Evolutionary conservation across 208 protist species (phyloP).

Genomic region (Trypanosoma avium): DNA sequence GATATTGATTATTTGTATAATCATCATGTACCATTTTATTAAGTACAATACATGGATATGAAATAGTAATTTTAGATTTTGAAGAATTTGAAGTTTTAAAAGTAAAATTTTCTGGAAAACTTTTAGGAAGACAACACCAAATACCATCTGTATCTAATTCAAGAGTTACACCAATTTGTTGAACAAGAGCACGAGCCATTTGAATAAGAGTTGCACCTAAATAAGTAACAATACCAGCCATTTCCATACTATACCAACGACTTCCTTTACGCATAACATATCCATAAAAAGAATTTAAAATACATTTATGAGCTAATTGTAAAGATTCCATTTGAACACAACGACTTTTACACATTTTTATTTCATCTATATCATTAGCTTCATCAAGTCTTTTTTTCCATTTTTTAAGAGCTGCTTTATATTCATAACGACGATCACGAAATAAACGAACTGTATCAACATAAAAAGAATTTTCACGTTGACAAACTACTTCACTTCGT

Average conservation of each 20-base stretch:
- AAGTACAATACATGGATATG: conserved; percentile 98
- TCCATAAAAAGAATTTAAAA: conserved; percentile 99
- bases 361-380: conserved; percentile 82
- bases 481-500: conserved; percentile 96
- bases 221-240: conserved; percentile 99
- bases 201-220: conserved; percentile 99
- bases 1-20: conserved; percentile 99
- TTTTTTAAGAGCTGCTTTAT: conserved; percentile 97
- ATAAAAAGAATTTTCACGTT: conserved; percentile 99
- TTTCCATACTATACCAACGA: conserved; percentile 99
- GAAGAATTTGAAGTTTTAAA: conserved; percentile 70
- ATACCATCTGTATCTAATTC: conserved; percentile 99
- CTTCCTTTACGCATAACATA: conserved; percentile 99
- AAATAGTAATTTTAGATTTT: conserved; percentile 78
- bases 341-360: conserved; percentile 88
- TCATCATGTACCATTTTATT: conserved; percentile 97
- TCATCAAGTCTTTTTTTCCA: conserved; percentile 93
- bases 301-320: conserved; percentile 99
- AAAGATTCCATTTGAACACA: conserved; percentile 99
- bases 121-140: conserved; percentile 98
- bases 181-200: conserved; percentile 95
- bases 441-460: conserved; percentile 99
- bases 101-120: conserved; percentile 97
- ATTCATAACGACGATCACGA: conserved; percentile 99
- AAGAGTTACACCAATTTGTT: conserved; percentile 98